Conservation (phyloP, 495 filamentous ascomycete genomes). For the Viridothelium virens region DNA sequence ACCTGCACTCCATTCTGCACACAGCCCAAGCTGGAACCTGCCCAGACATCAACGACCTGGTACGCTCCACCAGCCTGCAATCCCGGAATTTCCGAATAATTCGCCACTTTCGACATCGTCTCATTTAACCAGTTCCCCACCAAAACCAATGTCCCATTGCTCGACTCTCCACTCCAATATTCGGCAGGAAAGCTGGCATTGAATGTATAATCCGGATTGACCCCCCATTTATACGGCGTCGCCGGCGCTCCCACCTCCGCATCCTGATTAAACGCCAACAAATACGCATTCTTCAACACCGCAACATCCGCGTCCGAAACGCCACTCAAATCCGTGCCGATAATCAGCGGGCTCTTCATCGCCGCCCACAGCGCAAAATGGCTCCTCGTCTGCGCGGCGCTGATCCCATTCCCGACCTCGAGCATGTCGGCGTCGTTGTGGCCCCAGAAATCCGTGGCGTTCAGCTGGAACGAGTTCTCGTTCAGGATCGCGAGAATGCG, state of each 20-base stretch:
- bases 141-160: constrained; percentile 45
- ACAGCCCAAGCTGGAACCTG: constrained; percentile 44
- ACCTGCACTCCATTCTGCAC: constrained; percentile 34
- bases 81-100: constrained; percentile 49
- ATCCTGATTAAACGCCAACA: constrained; percentile 60
- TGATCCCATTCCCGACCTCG: constrained; percentile 59
- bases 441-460: constrained; percentile 46
- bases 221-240: constrained; percentile 59
- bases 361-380: constrained; percentile 50
- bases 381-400: constrained; percentile 36
- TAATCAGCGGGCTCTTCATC: constrained; percentile 52
- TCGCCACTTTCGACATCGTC: constrained; percentile 38
- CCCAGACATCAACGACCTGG: constrained; percentile 49
- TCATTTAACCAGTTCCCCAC: constrained; percentile 44
- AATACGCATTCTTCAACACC: constrained; percentile 50
- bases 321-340: constrained; percentile 45
- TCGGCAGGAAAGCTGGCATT: constrained; percentile 51
- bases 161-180: constrained; percentile 50
- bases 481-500: constrained; percentile 47
- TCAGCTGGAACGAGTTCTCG: constrained; percentile 43
- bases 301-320: constrained; percentile 41
- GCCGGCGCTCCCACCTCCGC: constrained; percentile 44
- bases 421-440: constrained; percentile 62
- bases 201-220: constrained; percentile 56
- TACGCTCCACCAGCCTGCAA: constrained; percentile 40